phyloP scores from a whole-genome alignment of 1,284 basidiomycete species.

The Tilletia caries region DNA sequence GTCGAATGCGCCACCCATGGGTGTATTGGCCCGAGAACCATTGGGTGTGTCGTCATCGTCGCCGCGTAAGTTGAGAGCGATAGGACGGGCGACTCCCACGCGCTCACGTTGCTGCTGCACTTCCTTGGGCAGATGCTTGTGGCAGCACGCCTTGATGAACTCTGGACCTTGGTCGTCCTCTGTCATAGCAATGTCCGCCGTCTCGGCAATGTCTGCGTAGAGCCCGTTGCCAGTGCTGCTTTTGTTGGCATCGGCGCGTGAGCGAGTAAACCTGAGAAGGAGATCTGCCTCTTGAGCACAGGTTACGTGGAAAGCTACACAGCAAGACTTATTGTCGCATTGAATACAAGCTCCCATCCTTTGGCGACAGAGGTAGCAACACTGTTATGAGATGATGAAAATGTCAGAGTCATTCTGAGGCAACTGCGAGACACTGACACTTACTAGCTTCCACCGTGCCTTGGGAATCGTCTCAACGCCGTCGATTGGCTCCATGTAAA shows the following conservation, averaged over 20 bases:
- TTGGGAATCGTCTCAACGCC: constrained; percentile 84
- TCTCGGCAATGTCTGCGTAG: constrained; percentile 22
- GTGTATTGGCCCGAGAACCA: not conserved
- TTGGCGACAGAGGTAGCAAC: constrained; percentile 78
- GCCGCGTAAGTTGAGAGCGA: not conserved
- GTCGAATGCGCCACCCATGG: not conserved
- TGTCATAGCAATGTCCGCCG: not conserved
- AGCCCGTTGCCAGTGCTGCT: constrained; percentile 22
- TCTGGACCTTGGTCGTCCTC: constrained; percentile 27
- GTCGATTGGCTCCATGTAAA: constrained; percentile 98
- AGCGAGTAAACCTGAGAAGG: constrained; percentile 36
- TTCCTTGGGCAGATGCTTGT: constrained; percentile 34
- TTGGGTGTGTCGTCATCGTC: constrained; percentile 2
- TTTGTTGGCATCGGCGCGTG: constrained; percentile 29
- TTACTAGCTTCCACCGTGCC: constrained; percentile 85
- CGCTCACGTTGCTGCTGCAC: constrained; percentile 3
- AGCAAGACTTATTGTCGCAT: constrained; percentile 86
- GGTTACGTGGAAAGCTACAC: constrained; percentile 89
- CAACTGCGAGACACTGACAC: not conserved
- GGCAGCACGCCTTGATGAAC: constrained; percentile 42
- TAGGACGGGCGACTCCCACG: not conserved
- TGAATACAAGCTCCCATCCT: constrained; percentile 91
- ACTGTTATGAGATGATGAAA: constrained; percentile 4
- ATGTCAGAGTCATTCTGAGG: not conserved
- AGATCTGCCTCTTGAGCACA: constrained; percentile 67